Evolutionary conservation across 1,284 basidiomycete species (phyloP).

Genomic region (Boletus semigastroideus): DNA sequence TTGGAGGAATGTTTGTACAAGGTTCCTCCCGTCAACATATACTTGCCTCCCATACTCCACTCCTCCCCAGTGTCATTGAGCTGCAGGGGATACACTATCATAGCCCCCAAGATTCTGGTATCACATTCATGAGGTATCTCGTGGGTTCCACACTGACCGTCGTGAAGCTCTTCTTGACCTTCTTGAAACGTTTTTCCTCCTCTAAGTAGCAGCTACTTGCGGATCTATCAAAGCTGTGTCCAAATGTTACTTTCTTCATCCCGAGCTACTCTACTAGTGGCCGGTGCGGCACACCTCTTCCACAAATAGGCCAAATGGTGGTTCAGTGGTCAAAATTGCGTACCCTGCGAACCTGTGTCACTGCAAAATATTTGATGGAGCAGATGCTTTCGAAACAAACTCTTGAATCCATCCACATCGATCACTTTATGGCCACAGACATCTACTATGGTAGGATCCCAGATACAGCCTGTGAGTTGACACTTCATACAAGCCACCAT

Average conservation of each 20-base stretch:
- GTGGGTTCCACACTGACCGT: constrained; percentile 7
- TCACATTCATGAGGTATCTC: constrained; percentile 16
- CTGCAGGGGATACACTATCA: constrained; percentile 10
- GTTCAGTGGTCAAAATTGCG: constrained; percentile 11
- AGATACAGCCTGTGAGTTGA: constrained; percentile 1
- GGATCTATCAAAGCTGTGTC: constrained; percentile 12
- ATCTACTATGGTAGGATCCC: neutral
- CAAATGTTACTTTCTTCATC: constrained; percentile 16
- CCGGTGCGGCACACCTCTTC: neutral
- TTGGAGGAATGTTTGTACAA: neutral
- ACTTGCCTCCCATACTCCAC: constrained; percentile 6
- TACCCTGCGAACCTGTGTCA: constrained; percentile 1
- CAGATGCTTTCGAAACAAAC: neutral
- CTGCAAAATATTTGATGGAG: constrained; percentile 12
- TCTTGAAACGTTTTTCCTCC: neutral
- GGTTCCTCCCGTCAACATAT: neutral
- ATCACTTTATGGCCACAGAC: neutral
- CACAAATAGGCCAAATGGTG: constrained; percentile 14
- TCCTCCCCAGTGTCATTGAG: constrained; percentile 13
- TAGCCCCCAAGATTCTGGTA: neutral
- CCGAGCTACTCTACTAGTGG: constrained; percentile 3
- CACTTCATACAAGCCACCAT: neutral
- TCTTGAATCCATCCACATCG: constrained; percentile 8
- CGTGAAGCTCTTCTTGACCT: constrained; percentile 5
- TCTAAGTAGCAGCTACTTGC: neutral